Evolutionary conservation across 2,329 filamentous ascomycete genomes (phyloP).

Genomic region (Ilyonectria destructans): DNA sequence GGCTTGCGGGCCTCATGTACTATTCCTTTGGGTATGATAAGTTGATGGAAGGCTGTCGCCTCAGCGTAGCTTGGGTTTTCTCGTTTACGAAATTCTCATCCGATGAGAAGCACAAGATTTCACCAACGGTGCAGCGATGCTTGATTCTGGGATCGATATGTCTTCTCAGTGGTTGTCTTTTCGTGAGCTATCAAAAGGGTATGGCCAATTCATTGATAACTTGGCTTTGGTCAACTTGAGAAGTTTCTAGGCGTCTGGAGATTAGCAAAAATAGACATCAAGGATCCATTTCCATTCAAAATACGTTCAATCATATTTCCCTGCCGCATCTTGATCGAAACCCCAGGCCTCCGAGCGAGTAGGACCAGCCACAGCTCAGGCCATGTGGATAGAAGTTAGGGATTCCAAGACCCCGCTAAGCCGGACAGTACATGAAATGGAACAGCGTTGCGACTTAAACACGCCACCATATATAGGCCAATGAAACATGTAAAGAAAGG

Average conservation of each 20-base stretch:
- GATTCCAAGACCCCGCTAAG: no score
- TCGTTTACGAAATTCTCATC: not conserved
- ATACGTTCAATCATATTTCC: not conserved
- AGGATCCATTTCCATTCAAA: not conserved
- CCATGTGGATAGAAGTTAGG: no score
- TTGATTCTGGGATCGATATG: not conserved
- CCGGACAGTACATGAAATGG: no score
- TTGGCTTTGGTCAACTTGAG: not conserved
- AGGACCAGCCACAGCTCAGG: no score
- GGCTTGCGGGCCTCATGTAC: conserved; percentile 65
- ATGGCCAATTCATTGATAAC: not conserved
- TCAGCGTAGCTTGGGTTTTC: not conserved
- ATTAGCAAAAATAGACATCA: not conserved
- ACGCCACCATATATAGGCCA: no score
- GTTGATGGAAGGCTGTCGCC: conserved; percentile 19
- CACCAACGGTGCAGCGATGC: not conserved
- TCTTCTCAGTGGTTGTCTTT: not conserved
- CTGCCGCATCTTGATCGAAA: not conserved
- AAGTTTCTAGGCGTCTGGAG: not conserved
- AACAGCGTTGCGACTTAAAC: no score
- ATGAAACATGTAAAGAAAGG: no score
- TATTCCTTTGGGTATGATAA: conserved; percentile 61
- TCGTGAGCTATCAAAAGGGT: not conserved
- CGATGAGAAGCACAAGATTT: not conserved
- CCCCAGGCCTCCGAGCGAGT: no score